Percentiles rank a stretch among this genome's conserved stretches.
Evolutionary conservation across 352 stramenopile genomes (phyloP).

Genomic region (Pythium catenulatum): DNA sequence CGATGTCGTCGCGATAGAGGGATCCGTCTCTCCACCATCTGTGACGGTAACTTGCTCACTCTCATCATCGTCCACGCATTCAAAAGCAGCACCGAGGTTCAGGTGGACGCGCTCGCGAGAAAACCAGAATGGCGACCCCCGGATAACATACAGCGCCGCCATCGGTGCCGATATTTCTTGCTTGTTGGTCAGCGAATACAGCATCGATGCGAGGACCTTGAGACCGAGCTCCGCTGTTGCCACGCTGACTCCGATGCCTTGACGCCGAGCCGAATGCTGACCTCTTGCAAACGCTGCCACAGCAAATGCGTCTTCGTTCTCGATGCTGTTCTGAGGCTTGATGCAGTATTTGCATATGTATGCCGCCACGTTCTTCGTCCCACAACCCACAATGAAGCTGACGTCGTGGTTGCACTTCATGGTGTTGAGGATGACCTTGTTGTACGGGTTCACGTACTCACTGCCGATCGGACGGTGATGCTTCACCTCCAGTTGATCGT

Average conservation of each 20-base stretch:
- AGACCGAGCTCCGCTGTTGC: neutral
- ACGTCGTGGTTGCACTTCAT: conserved; percentile 65
- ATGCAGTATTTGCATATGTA: conserved; percentile 20
- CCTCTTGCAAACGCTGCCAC: neutral
- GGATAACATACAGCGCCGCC: neutral
- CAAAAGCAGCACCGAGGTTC: neutral
- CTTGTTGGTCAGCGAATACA: neutral
- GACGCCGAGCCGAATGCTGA: neutral
- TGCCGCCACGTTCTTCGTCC: neutral
- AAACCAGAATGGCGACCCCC: conserved; percentile 3
- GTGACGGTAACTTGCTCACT: neutral
- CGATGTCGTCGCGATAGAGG: neutral
- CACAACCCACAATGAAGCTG: conserved; percentile 35
- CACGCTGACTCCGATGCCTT: neutral
- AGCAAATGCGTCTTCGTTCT: neutral
- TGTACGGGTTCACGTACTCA: conserved; percentile 64
- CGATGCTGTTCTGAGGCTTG: neutral
- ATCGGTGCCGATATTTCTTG: neutral
- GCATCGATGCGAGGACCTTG: neutral
- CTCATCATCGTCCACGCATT: too few species aligned
- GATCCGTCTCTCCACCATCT: neutral
- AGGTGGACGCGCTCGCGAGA: neutral
- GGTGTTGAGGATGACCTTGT: neutral
- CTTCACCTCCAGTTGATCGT: neutral
- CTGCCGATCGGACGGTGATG: neutral